Conservation (phyloP, 2,329 filamentous ascomycete genomes). For the Kalmusia sp. region DNA sequence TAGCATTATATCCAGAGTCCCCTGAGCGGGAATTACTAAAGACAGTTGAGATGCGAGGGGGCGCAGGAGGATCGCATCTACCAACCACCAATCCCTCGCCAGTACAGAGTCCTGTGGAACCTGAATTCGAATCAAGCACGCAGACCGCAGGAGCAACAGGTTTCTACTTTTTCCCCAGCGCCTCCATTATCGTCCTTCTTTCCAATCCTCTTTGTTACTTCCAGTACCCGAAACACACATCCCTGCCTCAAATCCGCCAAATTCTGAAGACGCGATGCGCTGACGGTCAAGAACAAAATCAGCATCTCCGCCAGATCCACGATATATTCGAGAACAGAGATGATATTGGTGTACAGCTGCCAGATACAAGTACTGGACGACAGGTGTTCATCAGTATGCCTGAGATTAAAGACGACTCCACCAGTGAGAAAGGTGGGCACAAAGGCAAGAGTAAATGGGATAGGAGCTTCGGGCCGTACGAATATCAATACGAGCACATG, state of each 20-base stretch:
- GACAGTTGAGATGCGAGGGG: background rate
- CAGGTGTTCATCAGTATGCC: conserved; percentile 17
- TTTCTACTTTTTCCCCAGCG: conserved; percentile 20
- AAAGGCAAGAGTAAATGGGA: conserved; percentile 13
- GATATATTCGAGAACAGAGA: conserved; percentile 21
- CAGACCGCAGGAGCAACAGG: background rate
- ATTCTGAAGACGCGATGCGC: conserved; percentile 11
- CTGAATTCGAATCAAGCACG: background rate
- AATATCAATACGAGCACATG: conserved; percentile 5
- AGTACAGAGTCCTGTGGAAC: background rate
- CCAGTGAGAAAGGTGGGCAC: background rate
- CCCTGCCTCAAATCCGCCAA: conserved; percentile 17
- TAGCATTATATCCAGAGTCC: background rate
- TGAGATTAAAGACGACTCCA: background rate
- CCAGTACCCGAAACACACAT: conserved; percentile 20
- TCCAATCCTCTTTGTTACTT: conserved; percentile 11
- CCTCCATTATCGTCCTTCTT: conserved; percentile 19
- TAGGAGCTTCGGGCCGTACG: conserved; percentile 1
- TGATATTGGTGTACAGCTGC: conserved; percentile 15
- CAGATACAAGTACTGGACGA: conserved; percentile 11
- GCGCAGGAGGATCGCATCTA: background rate
- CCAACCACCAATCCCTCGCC: background rate
- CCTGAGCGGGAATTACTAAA: background rate
- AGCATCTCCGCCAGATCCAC: conserved; percentile 7
- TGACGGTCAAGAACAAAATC: conserved; percentile 2